A percentile compares a stretch with the other conserved stretches of the same genome.
These are phyloP conservation scores for Teratosphaeria viscida DNA, from an alignment of 2,329 filamentous ascomycete genomes.

Conservation along the genomic window DNA sequence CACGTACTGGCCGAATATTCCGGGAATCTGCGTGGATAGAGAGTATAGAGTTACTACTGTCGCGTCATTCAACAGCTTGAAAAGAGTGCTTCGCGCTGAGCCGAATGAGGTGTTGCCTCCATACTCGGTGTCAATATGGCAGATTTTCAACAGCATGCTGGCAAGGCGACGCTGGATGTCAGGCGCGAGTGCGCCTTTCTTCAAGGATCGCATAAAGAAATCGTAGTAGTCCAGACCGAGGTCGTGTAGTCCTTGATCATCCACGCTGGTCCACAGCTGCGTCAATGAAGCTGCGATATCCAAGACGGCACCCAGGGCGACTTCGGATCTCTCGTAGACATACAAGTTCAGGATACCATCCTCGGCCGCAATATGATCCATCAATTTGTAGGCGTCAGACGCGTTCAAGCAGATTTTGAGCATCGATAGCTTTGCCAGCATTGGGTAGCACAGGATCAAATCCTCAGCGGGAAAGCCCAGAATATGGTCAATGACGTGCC, in stretches of 20 bases:
- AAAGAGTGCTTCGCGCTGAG: slow-evolving; percentile 59
- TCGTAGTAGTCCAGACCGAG: slow-evolving; percentile 66
- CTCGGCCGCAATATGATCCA: slow-evolving; percentile 34
- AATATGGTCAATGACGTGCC: slow-evolving; percentile 13
- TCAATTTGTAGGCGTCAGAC: slow-evolving; percentile 32
- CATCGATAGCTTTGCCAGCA: slow-evolving; percentile 13
- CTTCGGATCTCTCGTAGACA: slow-evolving; percentile 63
- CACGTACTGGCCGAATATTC: slow-evolving; percentile 72
- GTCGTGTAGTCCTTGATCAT: slow-evolving; percentile 50
- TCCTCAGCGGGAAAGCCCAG: slow-evolving; percentile 11
- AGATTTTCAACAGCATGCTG: slow-evolving; percentile 57
- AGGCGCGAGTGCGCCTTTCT: slow-evolving; percentile 60
- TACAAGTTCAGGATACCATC: slow-evolving; percentile 42
- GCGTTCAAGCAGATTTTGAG: slow-evolving; percentile 16
- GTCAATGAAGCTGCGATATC: slow-evolving; percentile 56
- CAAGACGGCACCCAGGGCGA: slow-evolving; percentile 56
- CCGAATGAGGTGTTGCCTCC: slow-evolving; percentile 47
- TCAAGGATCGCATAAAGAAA: slow-evolving; percentile 59
- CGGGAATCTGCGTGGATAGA: slow-evolving; percentile 58
- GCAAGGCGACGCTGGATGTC: slow-evolving; percentile 58
- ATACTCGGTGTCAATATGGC: slow-evolving; percentile 58
- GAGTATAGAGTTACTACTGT: slow-evolving; percentile 64
- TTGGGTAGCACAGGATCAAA: slow-evolving; percentile 15
- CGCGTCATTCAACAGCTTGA: slow-evolving; percentile 58
- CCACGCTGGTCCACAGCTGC: slow-evolving; percentile 49